These are phyloP conservation scores for Blastobotrys serpentis DNA, from an alignment of 1,139 yeast species.

Conservation along the genomic window DNA sequence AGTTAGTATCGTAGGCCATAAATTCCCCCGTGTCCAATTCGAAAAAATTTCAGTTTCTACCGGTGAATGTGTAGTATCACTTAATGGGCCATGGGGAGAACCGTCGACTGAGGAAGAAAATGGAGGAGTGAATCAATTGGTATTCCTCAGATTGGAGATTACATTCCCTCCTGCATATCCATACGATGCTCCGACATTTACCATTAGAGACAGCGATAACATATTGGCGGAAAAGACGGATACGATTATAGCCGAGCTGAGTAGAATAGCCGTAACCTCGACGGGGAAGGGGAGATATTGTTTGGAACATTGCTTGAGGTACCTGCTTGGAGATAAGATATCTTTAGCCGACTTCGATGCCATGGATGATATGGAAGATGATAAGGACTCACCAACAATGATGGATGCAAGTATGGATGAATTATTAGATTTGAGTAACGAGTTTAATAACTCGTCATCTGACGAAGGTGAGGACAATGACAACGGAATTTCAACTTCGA, in stretches of 20 bases:
- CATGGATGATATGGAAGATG: constrained; percentile 23
- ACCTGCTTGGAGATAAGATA: constrained; percentile 77
- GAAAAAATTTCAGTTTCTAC: constrained; percentile 87
- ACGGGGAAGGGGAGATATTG: constrained; percentile 64
- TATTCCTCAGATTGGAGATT: constrained; percentile 68
- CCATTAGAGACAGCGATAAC: constrained; percentile 77
- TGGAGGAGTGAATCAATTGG: constrained; percentile 46
- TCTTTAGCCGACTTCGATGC: constrained; percentile 22
- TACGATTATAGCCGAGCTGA: constrained; percentile 52
- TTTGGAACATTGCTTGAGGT: constrained; percentile 73
- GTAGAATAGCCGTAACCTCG: constrained; percentile 56
- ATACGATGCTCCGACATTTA: constrained; percentile 54
- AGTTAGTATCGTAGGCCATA: constrained; percentile 83
- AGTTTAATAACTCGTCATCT: constrained; percentile 22
- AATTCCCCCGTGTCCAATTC: constrained; percentile 81
- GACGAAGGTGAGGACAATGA: constrained; percentile 30
- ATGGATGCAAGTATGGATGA: constrained; percentile 24
- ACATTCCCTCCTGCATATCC: constrained; percentile 76
- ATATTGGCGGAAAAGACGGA: constrained; percentile 49
- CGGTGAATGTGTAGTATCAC: constrained; percentile 70
- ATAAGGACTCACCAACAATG: neutral
- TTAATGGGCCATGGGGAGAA: constrained; percentile 70
- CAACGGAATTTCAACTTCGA: neutral
- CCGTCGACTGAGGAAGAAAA: constrained; percentile 10
- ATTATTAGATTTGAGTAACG: constrained; percentile 16